Base-by-base conservation (phyloP, 2,329 filamentous ascomycete species). In the Nemania abortiva region DNA sequence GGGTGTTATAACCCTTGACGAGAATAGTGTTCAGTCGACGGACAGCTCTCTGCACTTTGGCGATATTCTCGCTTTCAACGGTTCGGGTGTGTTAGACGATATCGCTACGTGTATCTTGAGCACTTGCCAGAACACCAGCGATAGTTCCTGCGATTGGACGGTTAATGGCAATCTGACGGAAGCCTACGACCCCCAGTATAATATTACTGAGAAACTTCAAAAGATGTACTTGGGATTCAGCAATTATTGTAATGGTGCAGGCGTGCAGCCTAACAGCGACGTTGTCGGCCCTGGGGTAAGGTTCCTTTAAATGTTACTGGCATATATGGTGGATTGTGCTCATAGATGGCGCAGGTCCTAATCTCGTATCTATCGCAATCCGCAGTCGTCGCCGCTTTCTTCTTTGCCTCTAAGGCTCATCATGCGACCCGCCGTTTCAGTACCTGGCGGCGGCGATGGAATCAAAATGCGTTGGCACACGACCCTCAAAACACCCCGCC, bases 121-220 rank as follows among this genome's bases (percentile, higher is more conserved):
- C 29, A 59, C 56, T 6, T 59, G 56, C 11, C 56, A 59, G 18
- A 59, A 49, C 9, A 50, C 42, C 2, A 59, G 56, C 27, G 11
- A 20, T 10, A 27, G 15, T 6, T 34, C 27, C 18, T 59, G 56
- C 42, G 22, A n/a, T 47, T 7, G 2, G 15, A n/a, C 42, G 15
- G 42, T 47, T 15, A n/a, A 6, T 20, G 18, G 42, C 42, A 47
- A 47, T 7, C 6, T 47, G 9, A 20, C 42, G 42, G 42, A 47
- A 15, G 42, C 42, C 5, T n/a, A 47, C n/a, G 18, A 47, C 6
- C 18, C 42, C 42, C n/a, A 42, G 37, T 13, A 47, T 7, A 47
- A 47, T 15, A n/a, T 47, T 7, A n/a, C 13, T 3, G 42, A n/a
- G n/a, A 47, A n/a, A 7, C 42, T 47, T n/a, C 15, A 47, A 15